These are phyloP conservation scores for Cyclocybe aegerita DNA, from an alignment of 768 basidiomycete species.

Conservation along the genomic window DNA sequence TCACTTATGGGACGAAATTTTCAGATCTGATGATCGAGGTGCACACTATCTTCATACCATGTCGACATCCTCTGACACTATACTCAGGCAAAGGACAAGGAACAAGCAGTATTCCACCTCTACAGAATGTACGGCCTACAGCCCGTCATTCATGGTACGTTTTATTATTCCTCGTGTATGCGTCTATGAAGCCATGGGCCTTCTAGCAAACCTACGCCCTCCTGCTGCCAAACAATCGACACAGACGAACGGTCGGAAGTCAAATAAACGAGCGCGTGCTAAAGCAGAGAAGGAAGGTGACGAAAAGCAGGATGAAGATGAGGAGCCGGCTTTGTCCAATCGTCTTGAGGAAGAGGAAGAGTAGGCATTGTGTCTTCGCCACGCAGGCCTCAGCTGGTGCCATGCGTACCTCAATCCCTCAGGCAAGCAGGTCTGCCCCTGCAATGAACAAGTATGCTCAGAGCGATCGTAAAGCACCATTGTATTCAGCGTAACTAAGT, in stretches of 20 bases:
- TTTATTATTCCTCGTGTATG: slow-evolving; percentile 5
- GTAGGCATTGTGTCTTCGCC: too few relatives aligned
- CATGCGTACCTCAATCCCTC: neutral
- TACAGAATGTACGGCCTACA: slow-evolving; percentile 75
- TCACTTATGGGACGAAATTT: slow-evolving; percentile 9
- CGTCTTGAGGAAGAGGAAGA: neutral
- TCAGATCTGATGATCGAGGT: slow-evolving; percentile 86
- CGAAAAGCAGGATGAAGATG: slow-evolving; percentile 2
- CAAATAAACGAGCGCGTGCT: slow-evolving; percentile 30
- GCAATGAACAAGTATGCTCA: neutral
- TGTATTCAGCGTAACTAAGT: slow-evolving; percentile 11
- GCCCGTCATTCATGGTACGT: slow-evolving; percentile 58
- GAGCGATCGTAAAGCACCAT: neutral
- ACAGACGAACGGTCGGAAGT: slow-evolving; percentile 45
- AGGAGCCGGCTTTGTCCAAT: slow-evolving; percentile 1
- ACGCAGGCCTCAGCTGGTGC: too few relatives aligned
- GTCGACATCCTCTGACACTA: slow-evolving; percentile 5
- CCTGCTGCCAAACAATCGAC: slow-evolving; percentile 39
- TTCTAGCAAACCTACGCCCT: slow-evolving; percentile 43
- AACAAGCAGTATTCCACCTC: slow-evolving; percentile 88
- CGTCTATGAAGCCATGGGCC: neutral
- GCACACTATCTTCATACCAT: neutral
- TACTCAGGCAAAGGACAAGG: slow-evolving; percentile 79
- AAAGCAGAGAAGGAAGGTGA: slow-evolving; percentile 12
- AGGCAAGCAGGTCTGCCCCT: neutral